Conservation (phyloP, 768 basidiomycete species). For the Rhodosporidiobolus odoratus region DNA sequence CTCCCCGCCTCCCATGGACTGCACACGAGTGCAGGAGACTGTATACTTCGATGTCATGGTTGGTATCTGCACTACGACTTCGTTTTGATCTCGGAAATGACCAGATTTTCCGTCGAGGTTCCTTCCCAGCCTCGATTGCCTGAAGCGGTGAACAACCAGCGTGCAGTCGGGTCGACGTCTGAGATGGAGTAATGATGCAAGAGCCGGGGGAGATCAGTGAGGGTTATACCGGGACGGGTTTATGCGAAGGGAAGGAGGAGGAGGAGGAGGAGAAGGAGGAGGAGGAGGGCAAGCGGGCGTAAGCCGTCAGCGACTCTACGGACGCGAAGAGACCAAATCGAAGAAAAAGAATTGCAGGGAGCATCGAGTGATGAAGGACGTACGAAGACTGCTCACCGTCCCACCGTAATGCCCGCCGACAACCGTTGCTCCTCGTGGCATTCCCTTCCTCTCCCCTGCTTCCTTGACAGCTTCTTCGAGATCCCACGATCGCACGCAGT, state of each 20-base stretch:
- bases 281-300: neutral
- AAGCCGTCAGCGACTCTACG: neutral
- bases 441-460: constrained; percentile 48
- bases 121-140: constrained; percentile 93
- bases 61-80: neutral
- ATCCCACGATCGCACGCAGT: constrained; percentile 92
- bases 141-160: constrained; percentile 83
- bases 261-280: neutral
- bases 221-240: neutral
- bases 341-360: neutral
- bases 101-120: constrained; percentile 79
- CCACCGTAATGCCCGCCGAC: constrained; percentile 95
- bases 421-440: constrained; percentile 63
- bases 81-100: constrained; percentile 77
- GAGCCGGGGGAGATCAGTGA: no score
- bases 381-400: constrained; percentile 85
- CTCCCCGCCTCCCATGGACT: no score
- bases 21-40: no score
- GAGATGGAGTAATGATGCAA: neutral
- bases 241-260: neutral
- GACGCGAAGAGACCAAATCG: neutral
- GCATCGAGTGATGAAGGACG: constrained; percentile 46
- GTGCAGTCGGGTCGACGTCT: constrained; percentile 80
- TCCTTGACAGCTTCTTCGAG: constrained; percentile 63
- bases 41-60: neutral